Percentiles rank a stretch among this genome's conserved stretches.
These are phyloP conservation scores for Wickerhamiella occidentalis DNA, from an alignment of 805 yeast genomes.

Conservation along the genomic window DNA sequence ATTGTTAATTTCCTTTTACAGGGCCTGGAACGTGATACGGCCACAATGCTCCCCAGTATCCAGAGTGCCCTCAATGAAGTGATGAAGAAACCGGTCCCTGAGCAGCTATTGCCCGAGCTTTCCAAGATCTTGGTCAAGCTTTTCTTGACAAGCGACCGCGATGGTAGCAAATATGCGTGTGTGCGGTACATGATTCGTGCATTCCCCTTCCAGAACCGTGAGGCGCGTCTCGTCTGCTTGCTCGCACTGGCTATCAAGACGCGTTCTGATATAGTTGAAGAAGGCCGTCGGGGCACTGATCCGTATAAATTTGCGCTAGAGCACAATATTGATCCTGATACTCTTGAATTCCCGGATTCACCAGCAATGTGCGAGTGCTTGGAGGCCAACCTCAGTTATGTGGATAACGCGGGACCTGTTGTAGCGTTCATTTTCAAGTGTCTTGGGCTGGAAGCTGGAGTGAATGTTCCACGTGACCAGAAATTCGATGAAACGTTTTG, in stretches of 20 bases:
- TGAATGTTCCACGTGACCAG: background rate
- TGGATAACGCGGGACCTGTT: constrained; percentile 8
- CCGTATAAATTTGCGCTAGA: constrained; percentile 63
- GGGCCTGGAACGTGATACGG: constrained; percentile 50
- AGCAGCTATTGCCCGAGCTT: constrained; percentile 32
- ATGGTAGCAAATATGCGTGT: constrained; percentile 48
- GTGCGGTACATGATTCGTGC: constrained; percentile 52
- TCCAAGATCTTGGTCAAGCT: constrained; percentile 31
- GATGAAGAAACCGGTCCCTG: constrained; percentile 31
- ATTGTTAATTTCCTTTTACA: constrained; percentile 57
- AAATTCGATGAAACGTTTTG: constrained; percentile 5
- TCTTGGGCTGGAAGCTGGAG: constrained; percentile 4
- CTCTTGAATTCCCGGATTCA: constrained; percentile 46
- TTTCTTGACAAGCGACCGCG: constrained; percentile 31
- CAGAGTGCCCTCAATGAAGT: constrained; percentile 59
- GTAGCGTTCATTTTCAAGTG: constrained; percentile 16
- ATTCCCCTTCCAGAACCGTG: constrained; percentile 54
- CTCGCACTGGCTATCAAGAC: constrained; percentile 43
- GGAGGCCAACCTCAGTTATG: constrained; percentile 3
- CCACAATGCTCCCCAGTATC: constrained; percentile 52
- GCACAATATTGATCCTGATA: constrained; percentile 17
- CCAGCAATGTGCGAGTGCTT: constrained; percentile 26
- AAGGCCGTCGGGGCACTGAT: constrained; percentile 64
- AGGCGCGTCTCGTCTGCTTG: constrained; percentile 55
- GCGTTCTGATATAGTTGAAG: constrained; percentile 65